Percentiles rank a stretch among this genome's conserved stretches.
Evolutionary conservation across 176 grass and related monocot genomes (phyloP).

Genomic region (Pontederia crassipes): DNA sequence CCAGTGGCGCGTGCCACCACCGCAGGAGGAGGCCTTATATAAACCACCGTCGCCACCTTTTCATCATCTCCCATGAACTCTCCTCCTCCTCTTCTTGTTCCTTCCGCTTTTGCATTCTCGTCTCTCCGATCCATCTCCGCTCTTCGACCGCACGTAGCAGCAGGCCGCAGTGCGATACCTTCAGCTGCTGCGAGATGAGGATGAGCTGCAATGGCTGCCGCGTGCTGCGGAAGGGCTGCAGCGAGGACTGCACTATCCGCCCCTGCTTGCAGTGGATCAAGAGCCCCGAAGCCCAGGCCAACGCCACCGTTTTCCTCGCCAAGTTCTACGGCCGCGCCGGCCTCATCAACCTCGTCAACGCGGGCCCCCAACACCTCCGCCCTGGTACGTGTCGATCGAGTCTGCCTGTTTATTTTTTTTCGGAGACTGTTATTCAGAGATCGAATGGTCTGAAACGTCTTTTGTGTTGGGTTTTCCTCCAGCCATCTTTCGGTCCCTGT

Average conservation of each 20-base stretch:
- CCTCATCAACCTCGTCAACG: slow-evolving; percentile 30
- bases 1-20: too few relatives aligned
- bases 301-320: slow-evolving; percentile 37
- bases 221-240: slow-evolving; percentile 30
- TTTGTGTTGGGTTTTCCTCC: background rate
- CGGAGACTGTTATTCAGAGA: background rate
- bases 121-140: background rate
- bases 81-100: too few relatives aligned
- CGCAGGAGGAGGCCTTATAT: too few relatives aligned
- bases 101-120: too few relatives aligned
- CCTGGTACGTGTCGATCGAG: background rate
- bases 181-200: slow-evolving; percentile 12
- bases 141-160: background rate
- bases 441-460: background rate
- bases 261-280: slow-evolving; percentile 37
- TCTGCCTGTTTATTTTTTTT: background rate
- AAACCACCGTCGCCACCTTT: too few relatives aligned
- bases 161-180: background rate
- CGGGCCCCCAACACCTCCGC: slow-evolving; percentile 22
- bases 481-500: slow-evolving; percentile 3
- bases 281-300: slow-evolving; percentile 26
- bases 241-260: slow-evolving; percentile 20
- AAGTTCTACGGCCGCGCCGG: slow-evolving; percentile 40
- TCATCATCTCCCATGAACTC: too few relatives aligned
- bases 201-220: slow-evolving; percentile 40